Conservation (phyloP, 495 filamentous ascomycete species). For the Hyphodiscus hymeniophilus region DNA sequence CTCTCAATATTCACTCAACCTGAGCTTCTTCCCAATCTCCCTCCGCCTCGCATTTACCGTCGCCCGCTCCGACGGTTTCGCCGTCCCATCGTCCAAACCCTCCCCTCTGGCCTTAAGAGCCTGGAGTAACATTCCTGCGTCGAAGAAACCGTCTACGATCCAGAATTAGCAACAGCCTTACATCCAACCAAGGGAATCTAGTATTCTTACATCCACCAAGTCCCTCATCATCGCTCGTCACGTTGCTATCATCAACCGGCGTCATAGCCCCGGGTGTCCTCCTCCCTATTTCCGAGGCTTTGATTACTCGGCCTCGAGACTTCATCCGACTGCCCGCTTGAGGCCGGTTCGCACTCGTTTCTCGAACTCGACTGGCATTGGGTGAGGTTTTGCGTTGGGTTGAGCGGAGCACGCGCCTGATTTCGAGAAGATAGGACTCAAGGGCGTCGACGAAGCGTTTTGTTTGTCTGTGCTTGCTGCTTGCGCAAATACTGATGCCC, state of each 20-base stretch:
- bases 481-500: constrained; percentile 81
- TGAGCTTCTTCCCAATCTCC: constrained; percentile 72
- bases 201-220: constrained; percentile 76
- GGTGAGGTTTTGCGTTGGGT: constrained; percentile 44
- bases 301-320: constrained; percentile 50
- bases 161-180: not conserved
- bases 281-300: constrained; percentile 26
- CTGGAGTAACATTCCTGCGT: constrained; percentile 86
- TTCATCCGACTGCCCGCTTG: constrained; percentile 32
- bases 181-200: constrained; percentile 5
- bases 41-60: constrained; percentile 43
- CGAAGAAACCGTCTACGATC: constrained; percentile 84
- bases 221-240: constrained; percentile 77
- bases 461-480: constrained; percentile 88
- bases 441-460: constrained; percentile 81
- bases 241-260: constrained; percentile 43
- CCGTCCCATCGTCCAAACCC: constrained; percentile 14
- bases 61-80: constrained; percentile 37
- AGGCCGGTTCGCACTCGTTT: constrained; percentile 32
- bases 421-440: constrained; percentile 83
- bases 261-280: constrained; percentile 29
- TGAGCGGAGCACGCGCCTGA: constrained; percentile 70
- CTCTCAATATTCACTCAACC: constrained; percentile 62
- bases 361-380: constrained; percentile 54
- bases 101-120: constrained; percentile 58